Evolutionary conservation across 2,329 filamentous ascomycete genomes (phyloP).

Genomic region (Colletotrichum chrysophilum): DNA sequence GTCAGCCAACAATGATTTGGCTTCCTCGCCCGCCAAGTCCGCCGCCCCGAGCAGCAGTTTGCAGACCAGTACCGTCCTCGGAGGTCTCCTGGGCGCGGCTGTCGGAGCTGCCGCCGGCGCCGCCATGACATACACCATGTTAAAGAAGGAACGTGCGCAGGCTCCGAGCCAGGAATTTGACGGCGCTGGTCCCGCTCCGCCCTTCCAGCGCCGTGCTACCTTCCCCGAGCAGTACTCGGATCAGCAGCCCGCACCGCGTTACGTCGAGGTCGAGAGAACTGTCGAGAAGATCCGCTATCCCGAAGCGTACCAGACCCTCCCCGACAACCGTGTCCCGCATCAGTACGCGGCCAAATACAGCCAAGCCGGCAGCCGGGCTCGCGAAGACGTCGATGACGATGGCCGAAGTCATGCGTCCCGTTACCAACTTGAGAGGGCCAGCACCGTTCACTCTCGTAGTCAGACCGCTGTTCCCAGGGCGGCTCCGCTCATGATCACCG

Average conservation of each 20-base stretch:
- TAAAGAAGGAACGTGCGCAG: slow-evolving; percentile 58
- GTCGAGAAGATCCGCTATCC: slow-evolving; percentile 43
- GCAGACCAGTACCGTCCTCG: slow-evolving; percentile 69
- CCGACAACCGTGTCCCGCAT: slow-evolving; percentile 38
- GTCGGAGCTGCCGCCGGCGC: slow-evolving; percentile 74
- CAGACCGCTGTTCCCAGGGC: slow-evolving; percentile 37
- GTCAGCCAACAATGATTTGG: neutral
- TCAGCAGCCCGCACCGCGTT: slow-evolving; percentile 35
- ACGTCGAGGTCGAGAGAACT: slow-evolving; percentile 40
- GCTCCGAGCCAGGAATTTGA: slow-evolving; percentile 47
- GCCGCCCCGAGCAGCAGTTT: slow-evolving; percentile 28
- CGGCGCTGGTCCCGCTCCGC: slow-evolving; percentile 27
- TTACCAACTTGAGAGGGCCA: slow-evolving; percentile 31
- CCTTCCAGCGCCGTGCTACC: slow-evolving; percentile 49
- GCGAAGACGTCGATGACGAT: slow-evolving; percentile 45
- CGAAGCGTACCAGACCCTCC: slow-evolving; percentile 33
- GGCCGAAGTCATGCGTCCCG: slow-evolving; percentile 44
- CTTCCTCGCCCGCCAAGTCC: slow-evolving; percentile 30
- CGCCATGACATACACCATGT: slow-evolving; percentile 72
- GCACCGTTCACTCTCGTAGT: slow-evolving; percentile 45
- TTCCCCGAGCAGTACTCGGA: slow-evolving; percentile 41
- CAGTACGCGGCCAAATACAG: slow-evolving; percentile 41
- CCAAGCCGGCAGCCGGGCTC: slow-evolving; percentile 28
- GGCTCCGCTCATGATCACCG: slow-evolving; percentile 43
- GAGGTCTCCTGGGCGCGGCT: slow-evolving; percentile 79